phyloP scores from a whole-genome alignment of 2,329 filamentous ascomycete species.

The Golovinomyces cichoracearum region DNA sequence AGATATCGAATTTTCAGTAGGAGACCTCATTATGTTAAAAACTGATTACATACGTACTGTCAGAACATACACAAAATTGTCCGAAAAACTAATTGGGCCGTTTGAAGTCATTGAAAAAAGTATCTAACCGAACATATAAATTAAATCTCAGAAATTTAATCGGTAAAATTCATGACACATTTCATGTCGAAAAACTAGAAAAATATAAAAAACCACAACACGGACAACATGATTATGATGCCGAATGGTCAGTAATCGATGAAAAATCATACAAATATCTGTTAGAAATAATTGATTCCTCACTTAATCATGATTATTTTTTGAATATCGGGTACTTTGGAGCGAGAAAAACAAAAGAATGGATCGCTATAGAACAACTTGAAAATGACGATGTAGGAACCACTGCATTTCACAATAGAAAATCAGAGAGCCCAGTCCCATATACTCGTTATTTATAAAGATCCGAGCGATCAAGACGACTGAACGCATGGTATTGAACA shows the following conservation, averaged over 20 bases:
- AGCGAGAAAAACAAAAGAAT: neutral
- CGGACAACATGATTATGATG: neutral
- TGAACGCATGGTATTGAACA: neutral
- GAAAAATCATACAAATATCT: neutral
- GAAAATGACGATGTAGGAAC: neutral
- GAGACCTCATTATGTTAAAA: neutral
- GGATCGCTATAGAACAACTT: neutral
- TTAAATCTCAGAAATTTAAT: neutral
- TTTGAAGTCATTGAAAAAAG: neutral
- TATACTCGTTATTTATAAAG: neutral
- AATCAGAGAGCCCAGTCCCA: neutral
- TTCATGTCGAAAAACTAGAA: slow-evolving; percentile 2
- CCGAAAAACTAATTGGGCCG: neutral
- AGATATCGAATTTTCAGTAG: neutral
- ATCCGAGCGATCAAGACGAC: neutral
- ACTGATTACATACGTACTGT: neutral
- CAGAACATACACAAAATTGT: neutral
- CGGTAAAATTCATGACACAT: slow-evolving; percentile 1
- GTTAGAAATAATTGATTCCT: neutral
- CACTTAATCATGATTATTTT: neutral
- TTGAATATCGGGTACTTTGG: neutral
- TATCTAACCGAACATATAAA: slow-evolving; percentile 1
- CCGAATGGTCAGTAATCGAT: neutral
- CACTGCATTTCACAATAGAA: neutral
- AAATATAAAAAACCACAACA: neutral